Base-by-base conservation (phyloP, 768 basidiomycete genomes). In the Royoungia palumana region DNA sequence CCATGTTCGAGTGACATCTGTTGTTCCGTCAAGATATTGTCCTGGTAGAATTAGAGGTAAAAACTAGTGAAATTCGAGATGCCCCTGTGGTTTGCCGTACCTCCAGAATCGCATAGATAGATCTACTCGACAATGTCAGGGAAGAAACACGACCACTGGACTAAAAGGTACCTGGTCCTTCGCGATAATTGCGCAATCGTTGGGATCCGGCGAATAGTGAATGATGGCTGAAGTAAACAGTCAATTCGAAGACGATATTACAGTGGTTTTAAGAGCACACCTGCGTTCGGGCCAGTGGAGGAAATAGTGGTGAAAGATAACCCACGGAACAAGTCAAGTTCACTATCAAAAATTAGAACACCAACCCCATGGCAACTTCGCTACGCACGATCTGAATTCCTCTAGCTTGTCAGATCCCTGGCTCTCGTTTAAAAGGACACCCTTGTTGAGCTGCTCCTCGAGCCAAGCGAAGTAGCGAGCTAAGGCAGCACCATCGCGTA, bases 401-500 rank as follows among this genome's bases (percentile, higher is more conserved):
- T 93, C 87, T 42, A 99, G 74, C 57, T 83, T 72, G 57, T 82
- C 79, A 1, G 94, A 86, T 12, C 80, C 95, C 51, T 92, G 78
- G 54, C 83, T 83, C 65, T 99, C 95, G 35, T 77, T 84, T 50
- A 94, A 51, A 49, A 73, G 75, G 16, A 71, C 73, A 0, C 83
- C 89, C 7, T 75, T 70, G 4, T 76, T 66, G 16, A 98, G 72
- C 55, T 85, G 79, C 53, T 93, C 87, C 66, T 98, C 93, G 1
- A 99, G 75, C 96, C 95, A 99, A 0, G 92, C 77, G 58, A 97
- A 97, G 70, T 98, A 99, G 13, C 85, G 79, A 8, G 80, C 82
- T 40, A 98, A 74, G 1, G 94, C 94, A 1, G 78, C 83, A 1
- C 95, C 94, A 65, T 98, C 95, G 10, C 94, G 80, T 27, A 95